These are phyloP conservation scores for Arthrobotrys sinensis DNA, from an alignment of 2,329 filamentous ascomycete species.

Conservation along the genomic window DNA sequence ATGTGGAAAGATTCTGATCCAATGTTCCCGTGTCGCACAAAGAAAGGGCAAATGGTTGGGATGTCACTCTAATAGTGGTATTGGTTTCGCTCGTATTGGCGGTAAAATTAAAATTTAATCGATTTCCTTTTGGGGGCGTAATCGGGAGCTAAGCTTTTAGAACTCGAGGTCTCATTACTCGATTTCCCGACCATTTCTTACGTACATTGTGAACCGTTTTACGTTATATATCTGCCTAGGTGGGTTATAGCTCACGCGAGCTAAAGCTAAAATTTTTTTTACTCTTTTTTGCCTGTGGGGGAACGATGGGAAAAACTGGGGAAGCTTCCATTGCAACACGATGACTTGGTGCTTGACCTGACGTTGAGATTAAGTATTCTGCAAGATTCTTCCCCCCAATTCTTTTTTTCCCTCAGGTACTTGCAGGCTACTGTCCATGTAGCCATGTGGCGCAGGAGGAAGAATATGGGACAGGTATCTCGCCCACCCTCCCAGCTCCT, in stretches of 20 bases:
- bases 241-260: conserved; percentile 42
- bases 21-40: conserved; percentile 22
- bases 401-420: conserved; percentile 29
- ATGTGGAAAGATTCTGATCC: conserved; percentile 20
- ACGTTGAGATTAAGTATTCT: conserved; percentile 62
- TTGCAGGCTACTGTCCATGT: conserved; percentile 46
- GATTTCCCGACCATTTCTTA: conserved; percentile 43
- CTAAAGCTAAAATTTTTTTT: conserved; percentile 17
- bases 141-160: conserved; percentile 32
- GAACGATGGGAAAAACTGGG: not conserved
- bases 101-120: conserved; percentile 25
- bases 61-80: not conserved
- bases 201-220: conserved; percentile 48
- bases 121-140: conserved; percentile 18
- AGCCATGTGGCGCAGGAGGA: conserved; percentile 54
- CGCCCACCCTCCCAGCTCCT: conserved; percentile 32
- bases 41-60: not conserved
- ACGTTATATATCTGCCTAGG: conserved; percentile 53
- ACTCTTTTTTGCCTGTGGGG: conserved; percentile 39
- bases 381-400: conserved; percentile 41
- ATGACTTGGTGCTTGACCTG: conserved; percentile 33
- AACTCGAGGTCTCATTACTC: conserved; percentile 37
- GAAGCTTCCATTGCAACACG: conserved; percentile 36
- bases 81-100: conserved; percentile 6
- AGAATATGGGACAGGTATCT: conserved; percentile 22